Base-by-base conservation (phyloP, 257 asterid species). In the Fraxinus cuspidata region DNA sequence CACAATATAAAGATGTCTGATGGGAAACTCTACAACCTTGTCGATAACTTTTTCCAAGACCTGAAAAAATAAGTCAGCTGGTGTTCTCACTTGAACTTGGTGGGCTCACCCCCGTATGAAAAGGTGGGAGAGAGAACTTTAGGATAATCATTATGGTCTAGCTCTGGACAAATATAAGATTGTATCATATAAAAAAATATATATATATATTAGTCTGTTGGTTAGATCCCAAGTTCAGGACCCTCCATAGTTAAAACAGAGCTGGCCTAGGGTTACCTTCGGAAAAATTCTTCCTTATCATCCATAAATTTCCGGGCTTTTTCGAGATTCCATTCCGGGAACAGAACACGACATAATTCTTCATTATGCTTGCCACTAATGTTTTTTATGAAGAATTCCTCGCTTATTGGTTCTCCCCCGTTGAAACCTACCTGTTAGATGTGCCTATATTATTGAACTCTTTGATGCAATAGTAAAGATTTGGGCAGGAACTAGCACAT, bases 351-450 rank as follows among this genome's bases (percentile, higher is more conserved):
- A 79, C 87, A 74, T 72, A 92, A 93, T 66, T 94, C 95, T 73
- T 89, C 97, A 70, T 92, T 94, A 72, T 92, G 98, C 90, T 66
- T 89, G 68, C 98, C 97, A 25, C 92, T 88, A 15, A 89, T 90
- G 74, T 71, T 84, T 75, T 88, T 83, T 11, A 89, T 40, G 87
- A 86, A 93, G 88, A 83, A 92, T 25, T 90, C 95, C 87, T 93
- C 94, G 21, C 82, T 86, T 73, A 92, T 92, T 42, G 95, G 98
- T 63, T 53, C 89, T 71, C 96, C 97, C 38, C 90, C 92, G 60
- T 93, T 86, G 85, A 84, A 93, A 67, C 96, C 97, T 47, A 90
- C 65, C 98, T 91, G 84, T 78, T 67, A 63, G 56, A 68, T 37
- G 40, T 71, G 34, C 28, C 32, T 21, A 27, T 51, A 15, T 23